A percentile compares a stretch with the other conserved stretches of the same genome.
Evolutionary conservation across 1,284 basidiomycete species (phyloP).

Genomic region (Ceratobasidium sp.): DNA sequence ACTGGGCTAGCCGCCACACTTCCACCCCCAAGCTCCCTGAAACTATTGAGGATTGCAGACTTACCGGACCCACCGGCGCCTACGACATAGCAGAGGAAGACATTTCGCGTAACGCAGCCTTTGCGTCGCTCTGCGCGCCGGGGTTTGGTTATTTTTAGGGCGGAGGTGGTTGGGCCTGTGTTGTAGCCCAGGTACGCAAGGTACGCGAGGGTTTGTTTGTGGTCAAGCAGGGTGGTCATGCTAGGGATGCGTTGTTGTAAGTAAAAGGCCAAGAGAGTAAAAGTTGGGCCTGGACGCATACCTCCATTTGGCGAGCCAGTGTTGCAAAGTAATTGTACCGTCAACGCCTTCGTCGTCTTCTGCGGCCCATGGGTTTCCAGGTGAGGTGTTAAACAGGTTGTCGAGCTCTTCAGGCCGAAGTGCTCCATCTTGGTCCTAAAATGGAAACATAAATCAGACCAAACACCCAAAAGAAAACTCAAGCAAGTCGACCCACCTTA

Average conservation of each 20-base stretch:
- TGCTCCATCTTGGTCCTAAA: constrained; percentile 93
- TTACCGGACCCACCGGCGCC: constrained; percentile 97
- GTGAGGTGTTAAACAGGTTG: constrained; percentile 91
- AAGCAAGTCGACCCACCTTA: constrained; percentile 65
- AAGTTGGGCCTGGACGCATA: constrained; percentile 52
- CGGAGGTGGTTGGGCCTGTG: constrained; percentile 75
- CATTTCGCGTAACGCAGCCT: constrained; percentile 87
- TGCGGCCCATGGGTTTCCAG: constrained; percentile 88
- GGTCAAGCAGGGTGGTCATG: constrained; percentile 96
- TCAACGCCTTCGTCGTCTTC: constrained; percentile 75
- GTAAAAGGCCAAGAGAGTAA: neutral
- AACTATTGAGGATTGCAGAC: constrained; percentile 77
- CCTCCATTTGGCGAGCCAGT: constrained; percentile 99
- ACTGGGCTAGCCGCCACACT: constrained; percentile 62
- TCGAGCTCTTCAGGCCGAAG: constrained; percentile 87
- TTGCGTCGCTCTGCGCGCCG: constrained; percentile 88
- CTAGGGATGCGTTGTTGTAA: constrained; percentile 57
- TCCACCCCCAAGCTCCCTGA: constrained; percentile 28
- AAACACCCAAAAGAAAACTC: constrained; percentile 5
- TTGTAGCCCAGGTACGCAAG: constrained; percentile 95
- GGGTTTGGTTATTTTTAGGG: constrained; percentile 82
- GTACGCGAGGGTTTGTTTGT: constrained; percentile 91
- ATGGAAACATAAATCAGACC: constrained; percentile 29
- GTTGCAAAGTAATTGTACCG: constrained; percentile 92
- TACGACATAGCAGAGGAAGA: constrained; percentile 92